Evolutionary conservation across 345 rosid genomes (phyloP), one percentile per base, ranked within the genome.

Genomic region (Syzygium grande): DNA sequence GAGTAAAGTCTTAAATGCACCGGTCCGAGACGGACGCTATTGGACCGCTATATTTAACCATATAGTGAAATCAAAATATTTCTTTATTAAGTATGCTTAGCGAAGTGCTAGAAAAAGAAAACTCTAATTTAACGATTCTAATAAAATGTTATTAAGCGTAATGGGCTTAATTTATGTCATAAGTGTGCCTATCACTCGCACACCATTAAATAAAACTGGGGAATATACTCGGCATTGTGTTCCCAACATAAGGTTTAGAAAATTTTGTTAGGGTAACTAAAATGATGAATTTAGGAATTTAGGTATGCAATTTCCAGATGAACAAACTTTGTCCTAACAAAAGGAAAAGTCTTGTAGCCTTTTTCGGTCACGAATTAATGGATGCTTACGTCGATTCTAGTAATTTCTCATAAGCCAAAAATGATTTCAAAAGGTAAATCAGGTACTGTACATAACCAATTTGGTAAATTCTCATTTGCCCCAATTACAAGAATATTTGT

Each of bases 21-120:
- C 1, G 3, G 0, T 2, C 16, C 6, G 54, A 52, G 34, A 61
- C 7, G 9, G 8, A n/a, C 19, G 0, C 9, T n/a, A 29, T 30
- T 61, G 2, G 9, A 15, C 13, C 73, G 6, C 2, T 14, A 3
- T 61, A 14, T 61, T 61, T 6, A 61, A 61, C 7, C 34, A n/a
- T 6, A 14, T 61, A 13, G 9, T 3, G 4, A 61, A 13, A 61
- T n/a, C 22, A 30, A 30, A 30, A 68, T 43, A 68, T 68, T 16
- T 68, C 8, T 9, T 25, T 9, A 22, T 56, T 22, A 56, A 22
- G 11, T 56, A 56, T 2, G 5, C 22, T 3, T 4, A 23, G 4
- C 25, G 29, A 43, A 43, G 2, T 19, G 49, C 15, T 73, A 19
- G 78, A 65, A 65, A 68, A 38, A 17, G 2, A 61, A 17, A 34